Evolutionary conservation across 805 yeast genomes (phyloP).

Genomic region (Torulaspora delbrueckii): DNA sequence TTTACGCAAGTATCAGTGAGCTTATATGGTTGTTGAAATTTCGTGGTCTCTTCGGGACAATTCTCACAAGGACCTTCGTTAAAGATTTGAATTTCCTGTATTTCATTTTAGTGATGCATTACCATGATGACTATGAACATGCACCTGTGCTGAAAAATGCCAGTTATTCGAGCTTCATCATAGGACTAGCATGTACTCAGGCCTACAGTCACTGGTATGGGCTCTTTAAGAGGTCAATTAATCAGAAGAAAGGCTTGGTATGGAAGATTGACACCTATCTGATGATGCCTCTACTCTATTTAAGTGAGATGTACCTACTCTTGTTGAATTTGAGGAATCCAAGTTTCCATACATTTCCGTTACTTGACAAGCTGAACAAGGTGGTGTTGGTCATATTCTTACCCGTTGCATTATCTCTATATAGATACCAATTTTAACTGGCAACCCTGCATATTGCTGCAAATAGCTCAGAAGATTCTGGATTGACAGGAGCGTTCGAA

Average conservation of each 20-base stretch:
- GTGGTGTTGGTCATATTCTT: conserved; percentile 24
- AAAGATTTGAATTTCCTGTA: conserved; percentile 30
- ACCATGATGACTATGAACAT: conserved; percentile 34
- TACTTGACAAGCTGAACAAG: conserved; percentile 25
- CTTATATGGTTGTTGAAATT: conserved; percentile 26
- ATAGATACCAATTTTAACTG: conserved; percentile 18
- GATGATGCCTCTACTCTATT: conserved; percentile 25
- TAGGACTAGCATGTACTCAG: conserved; percentile 26
- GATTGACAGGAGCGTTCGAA: too few species aligned
- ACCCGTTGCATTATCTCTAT: conserved; percentile 27
- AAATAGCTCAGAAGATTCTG: too few species aligned
- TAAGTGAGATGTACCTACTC: conserved; percentile 32
- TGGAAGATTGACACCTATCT: conserved; percentile 23
- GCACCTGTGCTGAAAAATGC: conserved; percentile 29
- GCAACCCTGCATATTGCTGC: not conserved
- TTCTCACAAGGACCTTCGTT: conserved; percentile 18
- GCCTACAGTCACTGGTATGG: conserved; percentile 28
- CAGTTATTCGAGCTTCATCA: conserved; percentile 31
- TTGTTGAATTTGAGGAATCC: conserved; percentile 27
- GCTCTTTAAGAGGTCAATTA: conserved; percentile 22
- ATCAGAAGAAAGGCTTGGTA: conserved; percentile 10
- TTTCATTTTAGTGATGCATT: conserved; percentile 27
- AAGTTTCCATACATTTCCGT: conserved; percentile 24
- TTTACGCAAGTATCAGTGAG: conserved; percentile 21
- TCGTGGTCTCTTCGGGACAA: conserved; percentile 18